Conservation (phyloP, 164 flowering plant species). For the grape (Vitis vinifera) region DNA sequence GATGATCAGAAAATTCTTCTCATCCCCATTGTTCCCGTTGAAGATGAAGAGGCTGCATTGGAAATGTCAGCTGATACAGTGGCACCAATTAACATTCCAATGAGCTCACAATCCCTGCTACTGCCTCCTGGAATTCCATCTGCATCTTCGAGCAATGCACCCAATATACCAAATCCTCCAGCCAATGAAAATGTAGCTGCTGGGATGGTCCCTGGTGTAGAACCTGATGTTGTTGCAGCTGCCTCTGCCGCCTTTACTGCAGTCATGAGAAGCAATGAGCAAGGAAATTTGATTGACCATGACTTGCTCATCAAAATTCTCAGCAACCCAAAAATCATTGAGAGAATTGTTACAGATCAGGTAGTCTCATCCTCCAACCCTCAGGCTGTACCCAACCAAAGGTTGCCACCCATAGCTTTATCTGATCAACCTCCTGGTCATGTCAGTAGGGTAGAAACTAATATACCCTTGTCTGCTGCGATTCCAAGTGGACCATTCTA, state of each 20-base stretch:
- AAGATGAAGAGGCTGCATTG: constrained; percentile 66
- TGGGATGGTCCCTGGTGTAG: constrained; percentile 32
- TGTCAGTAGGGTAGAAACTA: constrained; percentile 26
- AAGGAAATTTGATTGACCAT: constrained; percentile 66
- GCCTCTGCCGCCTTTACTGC: constrained; percentile 73
- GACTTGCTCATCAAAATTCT: constrained; percentile 77
- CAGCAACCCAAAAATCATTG: constrained; percentile 66
- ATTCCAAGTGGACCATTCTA: constrained; percentile 32
- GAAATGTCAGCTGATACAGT: constrained; percentile 29
- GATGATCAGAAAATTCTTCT: constrained; percentile 41
- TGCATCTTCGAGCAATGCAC: constrained; percentile 17
- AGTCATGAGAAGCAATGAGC: constrained; percentile 53
- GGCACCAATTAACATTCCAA: constrained; percentile 12
- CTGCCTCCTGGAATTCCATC: constrained; percentile 13
- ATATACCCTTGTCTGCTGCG: constrained; percentile 20
- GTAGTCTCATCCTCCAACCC: constrained; percentile 26
- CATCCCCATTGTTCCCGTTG: constrained; percentile 77
- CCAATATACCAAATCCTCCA: constrained; percentile 12
- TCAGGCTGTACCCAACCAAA: constrained; percentile 24
- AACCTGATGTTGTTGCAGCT: constrained; percentile 62
- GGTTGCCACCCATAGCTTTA: constrained; percentile 14
- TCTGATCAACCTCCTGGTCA: constrained; percentile 28
- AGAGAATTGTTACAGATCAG: constrained; percentile 55
- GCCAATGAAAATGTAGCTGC: constrained; percentile 21
- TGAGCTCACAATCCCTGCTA: constrained; percentile 23